Evolutionary conservation across 805 yeast species (phyloP), one percentile per base, ranked within the genome.

Genomic region (Yarrowia divulgata): DNA sequence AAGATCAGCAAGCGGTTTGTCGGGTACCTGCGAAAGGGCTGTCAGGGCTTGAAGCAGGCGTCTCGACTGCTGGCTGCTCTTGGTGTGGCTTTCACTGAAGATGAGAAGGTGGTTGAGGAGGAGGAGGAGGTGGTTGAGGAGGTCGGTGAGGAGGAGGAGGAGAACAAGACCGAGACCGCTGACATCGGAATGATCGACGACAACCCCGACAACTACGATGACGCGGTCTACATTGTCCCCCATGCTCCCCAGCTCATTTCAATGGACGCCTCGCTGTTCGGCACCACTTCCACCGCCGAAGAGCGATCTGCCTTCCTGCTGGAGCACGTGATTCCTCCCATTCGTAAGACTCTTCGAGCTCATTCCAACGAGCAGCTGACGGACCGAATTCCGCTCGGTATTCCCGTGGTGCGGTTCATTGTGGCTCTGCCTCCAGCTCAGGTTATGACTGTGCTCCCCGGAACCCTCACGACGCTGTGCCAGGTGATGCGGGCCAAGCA

Each of bases 401-500:
- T 92, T 74, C 94, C 97, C 0, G 79, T 93, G 60, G 87, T 90
- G 5, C 85, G 88, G 68, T 84, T 90, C 70, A 78, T 90, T 34
- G 80, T 86, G 73, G 86, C 91, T 64, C 81, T 94, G 50, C 81
- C 89, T 0, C 81, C 83, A 12, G 88, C 85, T 1, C 80, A 81
- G 32, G 80, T 90, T 35, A 84, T 83, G 19, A 74, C 82, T 5
- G 86, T 87, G 63, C 82, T 95, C 32, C 97, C 98, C 0, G 95
- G 96, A 32, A 84, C 90, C 13, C 81, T 95, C 72, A 90, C 97
- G 0, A 87, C 88, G 72, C 83, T 93, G n/a, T 93, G 97, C 77
- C 98, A 94, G 76, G 89, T 91, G 39, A 82, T 95, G 77, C 84
- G 97, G 73, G 87, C 95, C 35, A 87, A 91, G 75, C 86, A 93